Evolutionary conservation across 495 filamentous ascomycete genomes (phyloP), one percentile per base, ranked within the genome.

Genomic region (Barbatosphaeria neglecta): DNA sequence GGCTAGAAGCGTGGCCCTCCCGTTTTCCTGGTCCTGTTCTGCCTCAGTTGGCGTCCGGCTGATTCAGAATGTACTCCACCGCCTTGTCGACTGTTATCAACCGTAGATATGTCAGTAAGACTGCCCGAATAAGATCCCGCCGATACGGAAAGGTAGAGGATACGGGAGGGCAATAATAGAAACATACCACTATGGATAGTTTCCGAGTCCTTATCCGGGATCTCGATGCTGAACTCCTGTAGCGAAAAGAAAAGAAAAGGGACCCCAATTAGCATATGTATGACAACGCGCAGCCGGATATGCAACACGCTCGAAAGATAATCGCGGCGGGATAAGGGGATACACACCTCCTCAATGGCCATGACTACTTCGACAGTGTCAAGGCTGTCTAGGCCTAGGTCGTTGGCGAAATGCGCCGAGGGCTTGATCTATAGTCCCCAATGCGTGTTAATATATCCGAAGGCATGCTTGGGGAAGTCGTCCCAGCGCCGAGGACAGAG

Each of bases 221-320:
- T 98, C 79, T 98, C 92, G 71, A 98, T 92, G 80, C 89, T 96
- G 72, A 98, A 98, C 68, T 98, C 92, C 90, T 97, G 61, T 66
- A 55, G 41, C n/a, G n/a, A n/a, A n/a, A n/a, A n/a, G n/a, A n/a
- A n/a, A n/a, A n/a, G n/a, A n/a, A n/a, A n/a, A n/a, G n/a, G n/a
- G n/a, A n/a, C n/a, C n/a, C n/a, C n/a, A n/a, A n/a, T n/a, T n/a
- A n/a, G n/a, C n/a, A n/a, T n/a, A n/a, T n/a, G n/a, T n/a, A n/a
- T n/a, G n/a, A n/a, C n/a, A n/a, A n/a, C n/a, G n/a, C n/a, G n/a
- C n/a, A n/a, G n/a, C n/a, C n/a, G n/a, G n/a, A n/a, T n/a, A n/a
- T n/a, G n/a, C n/a, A n/a, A n/a, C n/a, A n/a, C n/a, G n/a, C n/a
- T n/a, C n/a, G n/a, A n/a, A n/a, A n/a, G n/a, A n/a, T n/a, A n/a